phyloP scores from a whole-genome alignment of 495 filamentous ascomycete species.

The Xanthoparmelia taractica region DNA sequence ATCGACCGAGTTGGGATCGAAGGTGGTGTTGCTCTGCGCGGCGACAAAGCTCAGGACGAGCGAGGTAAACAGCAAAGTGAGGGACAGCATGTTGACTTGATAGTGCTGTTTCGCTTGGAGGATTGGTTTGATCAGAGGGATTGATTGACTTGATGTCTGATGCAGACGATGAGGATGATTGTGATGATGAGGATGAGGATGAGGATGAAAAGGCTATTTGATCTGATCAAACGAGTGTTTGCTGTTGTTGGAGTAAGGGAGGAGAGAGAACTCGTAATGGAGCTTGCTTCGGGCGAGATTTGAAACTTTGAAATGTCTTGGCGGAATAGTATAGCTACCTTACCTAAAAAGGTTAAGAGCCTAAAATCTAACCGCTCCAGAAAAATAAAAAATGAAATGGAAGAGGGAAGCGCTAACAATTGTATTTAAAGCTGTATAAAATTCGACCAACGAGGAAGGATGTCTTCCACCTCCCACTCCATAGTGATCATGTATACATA shows the following conservation, averaged over 20 bases:
- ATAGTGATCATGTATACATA: too few species aligned
- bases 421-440: background rate
- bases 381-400: too few species aligned
- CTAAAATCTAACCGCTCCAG: background rate
- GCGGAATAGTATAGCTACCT: background rate
- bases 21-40: slow-evolving; percentile 19
- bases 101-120: background rate
- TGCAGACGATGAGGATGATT: slow-evolving; percentile 1
- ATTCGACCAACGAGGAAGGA: background rate
- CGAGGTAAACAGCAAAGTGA: slow-evolving; percentile 19
- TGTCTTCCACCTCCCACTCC: too few species aligned
- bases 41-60: slow-evolving; percentile 21
- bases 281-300: slow-evolving; percentile 6
- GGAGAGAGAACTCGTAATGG: too few species aligned
- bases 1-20: slow-evolving; percentile 22
- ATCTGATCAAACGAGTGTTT: too few species aligned
- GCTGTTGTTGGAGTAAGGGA: too few species aligned
- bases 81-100: slow-evolving; percentile 18
- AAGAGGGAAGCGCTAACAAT: background rate
- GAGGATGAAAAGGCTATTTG: too few species aligned
- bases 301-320: background rate
- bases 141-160: too few species aligned
- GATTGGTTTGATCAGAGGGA: too few species aligned
- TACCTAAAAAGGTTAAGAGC: background rate
- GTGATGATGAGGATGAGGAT: too few species aligned